phyloP scores from a whole-genome alignment of 805 yeast species.

The Kodamaea neixiangensis region DNA sequence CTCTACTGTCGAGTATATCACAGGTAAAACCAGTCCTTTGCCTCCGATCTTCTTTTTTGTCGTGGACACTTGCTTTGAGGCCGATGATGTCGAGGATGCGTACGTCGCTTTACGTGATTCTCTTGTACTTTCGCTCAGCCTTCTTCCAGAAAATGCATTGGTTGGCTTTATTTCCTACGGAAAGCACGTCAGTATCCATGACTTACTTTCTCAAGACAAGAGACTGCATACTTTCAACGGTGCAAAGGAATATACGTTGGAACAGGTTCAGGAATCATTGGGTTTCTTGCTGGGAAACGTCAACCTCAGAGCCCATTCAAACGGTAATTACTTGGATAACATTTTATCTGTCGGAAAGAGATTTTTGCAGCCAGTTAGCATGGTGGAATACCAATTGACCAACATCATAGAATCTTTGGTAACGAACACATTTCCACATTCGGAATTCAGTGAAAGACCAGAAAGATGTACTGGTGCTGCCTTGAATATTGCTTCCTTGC shows the following conservation, averaged over 20 bases:
- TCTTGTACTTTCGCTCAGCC: slow-evolving; percentile 42
- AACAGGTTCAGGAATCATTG: slow-evolving; percentile 46
- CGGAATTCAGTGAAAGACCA: slow-evolving; percentile 45
- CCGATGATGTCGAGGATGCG: slow-evolving; percentile 48
- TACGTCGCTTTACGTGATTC: slow-evolving; percentile 51
- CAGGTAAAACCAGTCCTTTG: slow-evolving; percentile 38
- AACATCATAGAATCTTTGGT: slow-evolving; percentile 49
- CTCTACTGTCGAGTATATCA: slow-evolving; percentile 55
- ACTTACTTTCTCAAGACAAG: slow-evolving; percentile 36
- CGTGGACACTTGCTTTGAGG: slow-evolving; percentile 57
- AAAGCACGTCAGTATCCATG: slow-evolving; percentile 59
- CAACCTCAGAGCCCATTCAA: slow-evolving; percentile 13
- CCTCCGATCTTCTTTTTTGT: slow-evolving; percentile 54
- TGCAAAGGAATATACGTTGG: slow-evolving; percentile 48
- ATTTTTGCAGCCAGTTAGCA: slow-evolving; percentile 49
- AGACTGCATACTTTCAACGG: slow-evolving; percentile 54
- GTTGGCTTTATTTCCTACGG: slow-evolving; percentile 64
- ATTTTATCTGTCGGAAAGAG: slow-evolving; percentile 29
- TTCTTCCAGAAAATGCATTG: slow-evolving; percentile 55
- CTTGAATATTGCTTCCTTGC: slow-evolving; percentile 46
- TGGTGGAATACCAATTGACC: slow-evolving; percentile 53
- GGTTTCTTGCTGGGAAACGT: slow-evolving; percentile 42
- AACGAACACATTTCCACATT: slow-evolving; percentile 51
- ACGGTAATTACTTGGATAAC: slow-evolving; percentile 14
- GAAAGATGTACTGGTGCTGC: slow-evolving; percentile 64